These are phyloP conservation scores for Penicillium psychrofluorescens DNA, from an alignment of 495 filamentous ascomycete species.

Conservation along the genomic window DNA sequence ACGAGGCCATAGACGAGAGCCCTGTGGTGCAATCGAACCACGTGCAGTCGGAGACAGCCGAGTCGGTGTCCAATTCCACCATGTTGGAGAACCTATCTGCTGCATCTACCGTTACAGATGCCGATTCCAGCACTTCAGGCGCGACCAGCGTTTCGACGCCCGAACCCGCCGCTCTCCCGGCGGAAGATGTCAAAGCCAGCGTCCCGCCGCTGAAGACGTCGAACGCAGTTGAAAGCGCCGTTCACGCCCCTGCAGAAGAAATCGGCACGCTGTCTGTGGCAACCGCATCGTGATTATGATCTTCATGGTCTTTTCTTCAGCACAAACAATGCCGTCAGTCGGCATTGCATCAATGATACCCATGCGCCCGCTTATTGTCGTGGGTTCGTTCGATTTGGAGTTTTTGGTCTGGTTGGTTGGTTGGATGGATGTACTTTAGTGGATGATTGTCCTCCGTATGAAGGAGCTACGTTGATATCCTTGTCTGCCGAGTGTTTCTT, in stretches of 20 bases:
- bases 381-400: too few species aligned
- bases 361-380: neutral
- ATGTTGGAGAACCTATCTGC: slow-evolving; percentile 26
- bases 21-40: neutral
- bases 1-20: slow-evolving; percentile 48
- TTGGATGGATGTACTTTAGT: too few species aligned
- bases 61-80: slow-evolving; percentile 15
- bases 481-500: too few species aligned
- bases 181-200: slow-evolving; percentile 2
- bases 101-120: slow-evolving; percentile 23
- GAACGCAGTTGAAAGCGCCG: neutral
- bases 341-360: slow-evolving; percentile 13
- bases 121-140: slow-evolving; percentile 22
- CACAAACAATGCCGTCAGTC: neutral
- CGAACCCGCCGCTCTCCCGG: slow-evolving; percentile 6
- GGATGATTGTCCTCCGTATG: too few species aligned
- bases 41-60: slow-evolving; percentile 6
- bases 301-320: neutral
- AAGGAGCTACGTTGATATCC: too few species aligned
- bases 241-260: neutral
- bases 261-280: slow-evolving; percentile 1
- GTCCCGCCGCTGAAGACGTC: slow-evolving; percentile 1
- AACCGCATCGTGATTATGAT: slow-evolving; percentile 5
- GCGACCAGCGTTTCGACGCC: slow-evolving; percentile 28
- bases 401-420: too few species aligned